Base-by-base conservation (phyloP, 1,139 yeast genomes). In the Yamadazyma spencermartinsiae region DNA sequence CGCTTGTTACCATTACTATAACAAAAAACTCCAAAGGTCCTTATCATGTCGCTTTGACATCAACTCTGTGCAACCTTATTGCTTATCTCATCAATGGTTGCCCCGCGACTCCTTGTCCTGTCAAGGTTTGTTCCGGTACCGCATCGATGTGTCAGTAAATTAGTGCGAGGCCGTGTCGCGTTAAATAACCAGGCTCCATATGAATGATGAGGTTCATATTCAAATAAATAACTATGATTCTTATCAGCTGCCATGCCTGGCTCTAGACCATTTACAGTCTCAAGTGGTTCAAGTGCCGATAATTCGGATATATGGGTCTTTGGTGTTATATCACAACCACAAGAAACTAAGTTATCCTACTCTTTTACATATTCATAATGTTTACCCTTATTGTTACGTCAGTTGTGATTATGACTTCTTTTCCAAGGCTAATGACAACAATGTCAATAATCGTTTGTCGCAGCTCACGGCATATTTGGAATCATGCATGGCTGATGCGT, bases 361-460 rank as follows among this genome's bases (percentile, higher is more conserved):
- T 0, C 43, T 71, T 21, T 53, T 86, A 1, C 97, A 92, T 56
- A 67, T 94, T 9, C 98, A 90, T 62, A 92, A 94, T 38, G 78
- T 78, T 17, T 86, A 72, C 48, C 98, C 98, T 0, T 92, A 92
- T 54, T 51, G 92, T 6, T 89, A 76, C 53, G 67, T 90, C 2
- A 80, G 79, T 30, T 83, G 63, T 37, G 50, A 47, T 34, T 58
- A 56, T 16, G 37, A 39, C 34, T 36, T 38, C 36, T 34, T 46
- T 20, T 34, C 26, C 36, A 37, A 32, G 21, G 12, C 44, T 3
- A 40, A 41, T 19, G 37, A 34, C 10, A 11, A 12, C 17, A n/a
- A 14, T 4, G 12, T 5, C 27, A 10, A 7, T 24, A 7, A 26
- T 2, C n/a, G 28, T 8, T 16, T 60, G 2, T 26, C 37, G 0